Base-by-base conservation (phyloP, 768 basidiomycete genomes). In the Trichaptum fuscoviolaceum region DNA sequence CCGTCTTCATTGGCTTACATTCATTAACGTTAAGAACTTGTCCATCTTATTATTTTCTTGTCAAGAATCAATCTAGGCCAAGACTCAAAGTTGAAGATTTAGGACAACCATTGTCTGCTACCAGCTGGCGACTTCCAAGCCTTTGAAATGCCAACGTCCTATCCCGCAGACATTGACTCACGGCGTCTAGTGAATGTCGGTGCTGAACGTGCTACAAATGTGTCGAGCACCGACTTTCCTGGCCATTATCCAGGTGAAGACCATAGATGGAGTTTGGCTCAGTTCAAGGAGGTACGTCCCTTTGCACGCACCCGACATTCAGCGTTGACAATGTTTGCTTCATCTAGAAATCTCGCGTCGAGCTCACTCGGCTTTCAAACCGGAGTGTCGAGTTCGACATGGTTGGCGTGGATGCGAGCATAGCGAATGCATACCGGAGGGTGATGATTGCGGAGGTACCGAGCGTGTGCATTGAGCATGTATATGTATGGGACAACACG, bases 371-470 rank as follows among this genome's bases (percentile, higher is more conserved):
- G 58, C 79, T 96, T 36, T 96, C 95, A 0, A 84, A 90, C 58
- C 84, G 89, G 18, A 89, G 91, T 1, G 86, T 97, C 68, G 96
- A 98, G 70, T 96, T 99, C 75, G 97, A 99, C 77, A 81, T 99
- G 59, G 85, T 98, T 65, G 96, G 96, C 6, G 91, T 98, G 30
- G 96, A 99, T 75, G 93, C 97, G 0, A 92, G 94, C 18, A 92
- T 99, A 67, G 95, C 97, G 34, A 99, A 99, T 76, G 95, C 96
- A 0, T 86, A 96, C 69, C 84, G 97, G 27, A 83, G 97, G 66
- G 94, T 97, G 65, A 82, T 98, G 74, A 92, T 99, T 61, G 91
- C 96, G 10, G 97, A 99, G 84, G 92, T 98, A 0, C 97, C 96
- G 0, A 91, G 93, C 1, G 81, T 99, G 27, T 92, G 91, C 58